Percentiles rank a stretch among this genome's conserved stretches.
Evolutionary conservation across 148 eudicot species (phyloP).

Genomic region (Spergularia bocconei): DNA sequence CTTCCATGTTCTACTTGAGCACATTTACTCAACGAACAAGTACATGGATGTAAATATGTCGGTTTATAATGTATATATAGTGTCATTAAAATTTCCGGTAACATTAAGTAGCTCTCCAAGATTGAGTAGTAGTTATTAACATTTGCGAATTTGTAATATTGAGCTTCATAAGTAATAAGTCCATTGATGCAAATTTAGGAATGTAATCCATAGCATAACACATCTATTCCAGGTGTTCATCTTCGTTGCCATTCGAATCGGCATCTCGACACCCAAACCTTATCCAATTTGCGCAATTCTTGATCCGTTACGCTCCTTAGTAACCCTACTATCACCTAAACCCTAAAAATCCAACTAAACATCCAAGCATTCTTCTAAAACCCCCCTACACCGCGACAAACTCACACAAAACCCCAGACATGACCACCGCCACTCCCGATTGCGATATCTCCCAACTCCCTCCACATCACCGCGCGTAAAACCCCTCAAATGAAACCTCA

Average conservation of each 20-base stretch:
- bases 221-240: slow-evolving; percentile 37
- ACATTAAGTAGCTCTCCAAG: neutral
- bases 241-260: slow-evolving; percentile 28
- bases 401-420: slow-evolving; percentile 25
- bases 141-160: neutral
- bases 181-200: neutral
- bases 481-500: slow-evolving; percentile 48
- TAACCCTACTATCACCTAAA: slow-evolving; percentile 22
- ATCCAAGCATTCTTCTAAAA: slow-evolving; percentile 7
- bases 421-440: slow-evolving; percentile 44
- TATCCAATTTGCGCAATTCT: slow-evolving; percentile 28
- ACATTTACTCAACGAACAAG: neutral
- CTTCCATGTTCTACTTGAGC: neutral
- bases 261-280: slow-evolving; percentile 25
- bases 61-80: neutral
- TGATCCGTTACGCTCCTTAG: slow-evolving; percentile 21
- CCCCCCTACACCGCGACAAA: slow-evolving; percentile 20
- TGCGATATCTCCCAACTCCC: slow-evolving; percentile 34
- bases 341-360: neutral
- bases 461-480: neutral
- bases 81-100: neutral
- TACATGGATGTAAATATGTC: neutral
- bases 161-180: neutral
- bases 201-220: neutral
- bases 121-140: neutral